Base-by-base conservation (phyloP, 23 red algal species). In the Gracilaria domingensis region DNA sequence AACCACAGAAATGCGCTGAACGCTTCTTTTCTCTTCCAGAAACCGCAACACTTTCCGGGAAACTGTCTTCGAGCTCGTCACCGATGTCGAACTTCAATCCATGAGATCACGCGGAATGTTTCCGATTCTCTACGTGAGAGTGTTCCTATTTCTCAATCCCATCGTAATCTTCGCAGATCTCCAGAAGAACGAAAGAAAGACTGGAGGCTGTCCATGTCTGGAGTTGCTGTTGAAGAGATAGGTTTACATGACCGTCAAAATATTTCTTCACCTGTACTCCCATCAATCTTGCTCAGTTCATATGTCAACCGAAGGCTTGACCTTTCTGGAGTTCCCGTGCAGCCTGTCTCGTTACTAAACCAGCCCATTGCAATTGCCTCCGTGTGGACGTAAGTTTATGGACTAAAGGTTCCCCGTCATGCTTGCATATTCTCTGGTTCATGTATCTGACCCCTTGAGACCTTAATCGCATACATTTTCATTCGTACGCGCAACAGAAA, bases 131-230 rank as follows among this genome's bases (percentile, higher is more conserved):
- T 77, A 8, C 6, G 7, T 14, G 20, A 51, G 0, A 34, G 39
- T 51, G 20, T 51, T 77, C 42, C 72, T 2, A 77, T 25, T 13
- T 25, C 23, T 5, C 32, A 45, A 1, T 51, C 8, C 28, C 32
- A 49, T 18, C 24, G 40, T 28, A 77, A 50, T 29, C 34, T 77
- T 30, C 72, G 72, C 40, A 45, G 72, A 51, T 51, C 72, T 77
- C 39, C 39, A 30, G 72, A 77, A 51, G n/a, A 77, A 50, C 38
- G 72, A 9, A 77, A 77, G 72, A 48, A 30, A 49, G 72, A 77
- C 25, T 77, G 72, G 72, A 45, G 72, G 34, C 20, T n/a, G 23
- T 40, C 39, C 4, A 77, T 77, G 72, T 45, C 38, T 0, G 23
- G 28, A 11, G 36, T 77, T 25, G 18, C 4, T 48, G 23, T 77